Evolutionary conservation across 176 grass and related monocot species (phyloP).

Genomic region (Alloteropsis semialata): DNA sequence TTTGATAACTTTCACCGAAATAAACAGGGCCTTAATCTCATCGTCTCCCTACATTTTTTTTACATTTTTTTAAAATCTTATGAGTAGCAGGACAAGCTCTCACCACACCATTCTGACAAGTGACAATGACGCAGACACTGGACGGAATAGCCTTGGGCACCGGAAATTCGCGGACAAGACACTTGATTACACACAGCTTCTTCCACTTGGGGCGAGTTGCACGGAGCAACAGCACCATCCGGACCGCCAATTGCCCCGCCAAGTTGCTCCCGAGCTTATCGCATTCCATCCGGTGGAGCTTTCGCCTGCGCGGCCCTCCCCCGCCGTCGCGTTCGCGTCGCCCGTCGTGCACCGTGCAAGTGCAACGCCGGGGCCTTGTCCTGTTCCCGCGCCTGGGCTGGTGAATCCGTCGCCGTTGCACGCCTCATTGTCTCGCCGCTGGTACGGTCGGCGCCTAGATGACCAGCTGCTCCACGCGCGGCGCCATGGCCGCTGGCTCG

Average conservation of each 20-base stretch:
- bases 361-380: background rate
- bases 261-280: slow-evolving; percentile 38
- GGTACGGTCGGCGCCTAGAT: slow-evolving; percentile 26
- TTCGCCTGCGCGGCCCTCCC: background rate
- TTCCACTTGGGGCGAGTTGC: slow-evolving; percentile 43
- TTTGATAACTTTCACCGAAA: too few relatives aligned
- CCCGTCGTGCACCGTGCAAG: slow-evolving; percentile 15
- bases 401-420: background rate
- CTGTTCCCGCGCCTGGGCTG: background rate
- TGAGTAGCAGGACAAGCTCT: background rate
- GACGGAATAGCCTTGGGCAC: background rate
- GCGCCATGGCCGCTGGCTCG: slow-evolving; percentile 36
- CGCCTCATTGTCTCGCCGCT: background rate
- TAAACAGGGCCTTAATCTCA: too few relatives aligned
- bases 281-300: slow-evolving; percentile 19
- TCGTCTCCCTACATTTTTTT: slow-evolving; percentile 25
- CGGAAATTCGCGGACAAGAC: background rate
- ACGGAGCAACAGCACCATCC: background rate
- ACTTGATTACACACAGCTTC: background rate
- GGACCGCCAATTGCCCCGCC: slow-evolving; percentile 10
- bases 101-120: background rate
- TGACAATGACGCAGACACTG: slow-evolving; percentile 6
- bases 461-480: slow-evolving; percentile 47
- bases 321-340: background rate
- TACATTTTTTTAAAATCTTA: slow-evolving; percentile 23